These are phyloP conservation scores for Clonostachys rosea DNA, from an alignment of 2,329 filamentous ascomycete species.

Conservation along the genomic window DNA sequence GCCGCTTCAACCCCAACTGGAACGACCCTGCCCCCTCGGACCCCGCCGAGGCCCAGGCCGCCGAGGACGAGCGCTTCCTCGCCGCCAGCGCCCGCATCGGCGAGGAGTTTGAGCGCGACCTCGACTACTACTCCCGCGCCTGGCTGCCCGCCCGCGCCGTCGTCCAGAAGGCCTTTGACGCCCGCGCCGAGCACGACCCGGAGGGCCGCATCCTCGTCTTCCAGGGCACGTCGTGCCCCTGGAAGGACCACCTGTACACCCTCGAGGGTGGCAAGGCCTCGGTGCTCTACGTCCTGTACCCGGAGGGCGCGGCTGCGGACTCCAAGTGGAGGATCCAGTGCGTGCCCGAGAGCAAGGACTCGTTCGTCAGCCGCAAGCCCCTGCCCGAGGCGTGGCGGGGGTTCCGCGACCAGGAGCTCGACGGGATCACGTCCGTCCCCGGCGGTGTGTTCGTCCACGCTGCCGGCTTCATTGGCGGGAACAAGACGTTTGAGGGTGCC, in stretches of 20 bases:
- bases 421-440: slow-evolving; percentile 61
- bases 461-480: slow-evolving; percentile 92
- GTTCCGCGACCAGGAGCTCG: slow-evolving; percentile 79
- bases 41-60: slow-evolving; percentile 73
- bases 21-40: slow-evolving; percentile 59
- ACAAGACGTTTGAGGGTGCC: slow-evolving; percentile 85
- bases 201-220: slow-evolving; percentile 79
- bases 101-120: slow-evolving; percentile 66
- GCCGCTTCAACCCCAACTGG: slow-evolving; percentile 74
- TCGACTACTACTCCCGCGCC: slow-evolving; percentile 79
- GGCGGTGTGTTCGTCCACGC: slow-evolving; percentile 93
- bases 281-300: slow-evolving; percentile 86
- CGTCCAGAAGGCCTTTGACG: slow-evolving; percentile 76
- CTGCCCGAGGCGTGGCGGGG: slow-evolving; percentile 91
- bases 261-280: slow-evolving; percentile 56
- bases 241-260: slow-evolving; percentile 90
- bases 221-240: slow-evolving; percentile 45
- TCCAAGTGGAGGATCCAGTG: slow-evolving; percentile 92
- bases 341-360: slow-evolving; percentile 79
- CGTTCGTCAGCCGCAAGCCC: slow-evolving; percentile 88
- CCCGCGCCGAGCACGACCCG: slow-evolving; percentile 79
- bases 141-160: slow-evolving; percentile 74
- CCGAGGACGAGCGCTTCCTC: slow-evolving; percentile 79
- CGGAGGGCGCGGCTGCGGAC: slow-evolving; percentile 67
- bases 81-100: slow-evolving; percentile 53